These are phyloP conservation scores for Sistotremastrum niveocremeum DNA, from an alignment of 768 basidiomycete species.

Conservation along the genomic window DNA sequence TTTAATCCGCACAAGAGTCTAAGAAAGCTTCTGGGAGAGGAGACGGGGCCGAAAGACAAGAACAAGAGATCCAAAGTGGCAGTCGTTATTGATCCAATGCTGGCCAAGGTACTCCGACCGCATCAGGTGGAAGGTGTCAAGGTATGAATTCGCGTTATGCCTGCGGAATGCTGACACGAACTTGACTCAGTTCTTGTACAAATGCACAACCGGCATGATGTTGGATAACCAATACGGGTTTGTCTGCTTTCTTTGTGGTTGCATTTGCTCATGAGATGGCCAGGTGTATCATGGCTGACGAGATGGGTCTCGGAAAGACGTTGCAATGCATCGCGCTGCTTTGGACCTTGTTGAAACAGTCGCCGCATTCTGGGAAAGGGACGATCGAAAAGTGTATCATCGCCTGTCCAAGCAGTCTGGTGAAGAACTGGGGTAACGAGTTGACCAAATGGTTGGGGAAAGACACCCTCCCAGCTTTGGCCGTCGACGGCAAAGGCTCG, in stretches of 20 bases:
- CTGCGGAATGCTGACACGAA: slow-evolving; percentile 1
- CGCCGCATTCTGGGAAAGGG: slow-evolving; percentile 72
- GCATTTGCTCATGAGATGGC: slow-evolving; percentile 16
- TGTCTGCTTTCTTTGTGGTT: not conserved
- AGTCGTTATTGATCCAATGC: slow-evolving; percentile 87
- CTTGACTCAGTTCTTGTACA: slow-evolving; percentile 71
- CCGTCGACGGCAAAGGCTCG: slow-evolving; percentile 85
- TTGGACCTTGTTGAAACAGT: slow-evolving; percentile 94
- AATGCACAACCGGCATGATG: slow-evolving; percentile 87
- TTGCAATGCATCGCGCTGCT: slow-evolving; percentile 92
- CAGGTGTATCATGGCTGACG: slow-evolving; percentile 98
- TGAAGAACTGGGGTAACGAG: slow-evolving; percentile 98
- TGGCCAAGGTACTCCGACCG: slow-evolving; percentile 80
- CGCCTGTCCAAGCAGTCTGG: slow-evolving; percentile 90
- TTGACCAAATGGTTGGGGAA: slow-evolving; percentile 94
- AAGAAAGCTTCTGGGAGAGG: slow-evolving; percentile 58
- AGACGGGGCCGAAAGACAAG: slow-evolving; percentile 42
- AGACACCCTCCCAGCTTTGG: slow-evolving; percentile 67
- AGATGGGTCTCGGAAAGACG: slow-evolving; percentile 97
- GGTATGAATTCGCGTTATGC: slow-evolving; percentile 26
- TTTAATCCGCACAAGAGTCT: slow-evolving; percentile 91
- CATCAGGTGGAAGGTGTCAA: slow-evolving; percentile 99
- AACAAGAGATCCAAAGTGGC: slow-evolving; percentile 66
- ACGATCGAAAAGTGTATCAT: slow-evolving; percentile 97
- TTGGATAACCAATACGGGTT: slow-evolving; percentile 63